Conservation (phyloP, 2,329 filamentous ascomycete species). For the Paraconiothyrium brasiliense region DNA sequence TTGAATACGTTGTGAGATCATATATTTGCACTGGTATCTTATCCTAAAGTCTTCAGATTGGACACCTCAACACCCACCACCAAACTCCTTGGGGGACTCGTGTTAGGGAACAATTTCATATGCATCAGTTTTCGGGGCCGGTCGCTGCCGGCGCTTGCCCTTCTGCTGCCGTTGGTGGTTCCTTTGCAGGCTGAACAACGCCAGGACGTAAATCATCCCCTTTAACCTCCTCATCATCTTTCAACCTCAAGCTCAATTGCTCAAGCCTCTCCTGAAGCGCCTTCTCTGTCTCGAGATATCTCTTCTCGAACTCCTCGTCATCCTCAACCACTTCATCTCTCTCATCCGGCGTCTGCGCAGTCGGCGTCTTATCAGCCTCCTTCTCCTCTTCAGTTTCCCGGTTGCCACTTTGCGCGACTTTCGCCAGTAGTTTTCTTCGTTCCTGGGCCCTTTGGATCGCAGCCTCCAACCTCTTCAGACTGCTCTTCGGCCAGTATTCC, state of each 20-base stretch:
- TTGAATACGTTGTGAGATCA: neutral
- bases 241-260: constrained; percentile 38
- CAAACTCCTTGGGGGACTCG: neutral
- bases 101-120: neutral
- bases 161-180: neutral
- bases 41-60: neutral
- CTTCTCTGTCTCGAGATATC: constrained; percentile 37
- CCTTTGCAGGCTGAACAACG: neutral
- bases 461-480: constrained; percentile 35
- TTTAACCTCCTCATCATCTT: constrained; percentile 24
- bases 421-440: constrained; percentile 6
- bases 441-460: constrained; percentile 23
- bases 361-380: constrained; percentile 41
- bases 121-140: neutral
- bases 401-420: constrained; percentile 13
- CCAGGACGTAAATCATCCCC: neutral
- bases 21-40: neutral
- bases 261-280: constrained; percentile 41
- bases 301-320: constrained; percentile 42
- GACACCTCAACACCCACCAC: neutral
- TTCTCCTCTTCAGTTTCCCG: constrained; percentile 20
- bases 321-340: constrained; percentile 28
- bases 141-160: neutral
- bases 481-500: constrained; percentile 39
- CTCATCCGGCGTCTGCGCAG: constrained; percentile 27